Evolutionary conservation across 2,329 filamentous ascomycete genomes (phyloP).

Genomic region (Apiospora kogelbergensis): DNA sequence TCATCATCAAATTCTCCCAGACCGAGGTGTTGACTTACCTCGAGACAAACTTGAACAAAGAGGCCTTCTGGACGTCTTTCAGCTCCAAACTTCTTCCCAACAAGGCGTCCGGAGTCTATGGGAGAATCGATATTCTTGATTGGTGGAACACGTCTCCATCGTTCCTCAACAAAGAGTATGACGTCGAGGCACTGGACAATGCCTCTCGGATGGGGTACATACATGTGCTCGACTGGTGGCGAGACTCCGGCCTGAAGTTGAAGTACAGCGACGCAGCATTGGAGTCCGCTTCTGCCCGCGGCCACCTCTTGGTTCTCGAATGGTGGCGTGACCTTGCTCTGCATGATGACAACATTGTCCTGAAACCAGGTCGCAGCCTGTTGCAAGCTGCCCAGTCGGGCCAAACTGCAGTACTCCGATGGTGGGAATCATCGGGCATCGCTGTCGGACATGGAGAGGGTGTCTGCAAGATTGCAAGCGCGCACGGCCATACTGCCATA

Average conservation of each 20-base stretch:
- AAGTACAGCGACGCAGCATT: constrained; percentile 86
- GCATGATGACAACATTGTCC: constrained; percentile 55
- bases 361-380: constrained; percentile 83
- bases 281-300: constrained; percentile 82
- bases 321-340: constrained; percentile 83
- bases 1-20: constrained; percentile 89
- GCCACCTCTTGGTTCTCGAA: constrained; percentile 81
- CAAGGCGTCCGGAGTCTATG: constrained; percentile 85
- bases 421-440: constrained; percentile 85
- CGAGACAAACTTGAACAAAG: constrained; percentile 60
- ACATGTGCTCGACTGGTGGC: constrained; percentile 89
- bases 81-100: constrained; percentile 84
- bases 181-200: constrained; percentile 79
- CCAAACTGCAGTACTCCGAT: constrained; percentile 73
- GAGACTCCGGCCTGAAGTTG: constrained; percentile 72
- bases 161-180: constrained; percentile 85
- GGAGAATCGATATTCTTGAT: constrained; percentile 78
- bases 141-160: constrained; percentile 87
- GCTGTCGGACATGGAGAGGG: constrained; percentile 77
- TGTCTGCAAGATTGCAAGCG: constrained; percentile 80
- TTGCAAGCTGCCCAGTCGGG: constrained; percentile 83
- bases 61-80: constrained; percentile 74
- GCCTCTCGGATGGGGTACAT: constrained; percentile 85
- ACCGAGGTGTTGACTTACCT: constrained; percentile 75
- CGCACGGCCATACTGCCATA: constrained; percentile 80